Evolutionary conservation across 495 filamentous ascomycete species (phyloP), one percentile per base, ranked within the genome.

Genomic region (Tuber melanosporum): DNA sequence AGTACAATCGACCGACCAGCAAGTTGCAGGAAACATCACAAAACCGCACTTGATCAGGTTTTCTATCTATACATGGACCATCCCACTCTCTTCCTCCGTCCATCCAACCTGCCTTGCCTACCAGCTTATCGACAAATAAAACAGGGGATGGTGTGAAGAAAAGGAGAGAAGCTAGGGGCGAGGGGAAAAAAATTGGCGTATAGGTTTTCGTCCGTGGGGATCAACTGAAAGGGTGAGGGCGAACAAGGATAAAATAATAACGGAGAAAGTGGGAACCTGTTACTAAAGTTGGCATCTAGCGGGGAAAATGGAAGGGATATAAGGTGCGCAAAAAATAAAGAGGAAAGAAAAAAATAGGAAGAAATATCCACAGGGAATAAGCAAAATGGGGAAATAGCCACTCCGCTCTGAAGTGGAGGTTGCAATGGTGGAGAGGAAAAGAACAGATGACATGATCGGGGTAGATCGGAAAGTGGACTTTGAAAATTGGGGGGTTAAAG

Each of bases 401-500:
- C 26, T 66, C 57, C 57, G 57, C 57, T 62, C n/a, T 2, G 39
- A 41, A 62, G 26, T 62, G 26, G 52, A 62, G 0, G 14, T 15
- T 66, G 26, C n/a, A 32, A 32, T 66, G 26, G 26, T 17, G 3
- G 57, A 66, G 32, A 17, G 26, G 14, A 17, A 32, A 32, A 17
- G 1, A 66, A 66, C 26, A n/a, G 26, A 32, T 66, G 57, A 4
- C 26, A n/a, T 66, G 57, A 32, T 66, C n/a, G 26, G 57, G 57
- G 26, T 26, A 66, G 32, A 20, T 32, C 57, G 10, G 26, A 32
- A 32, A 10, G 15, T 32, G 1, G 57, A 10, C n/a, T 57, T 57
- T 57, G 49, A n/a, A 57, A n/a, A n/a, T 57, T 66, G 12, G 47
- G 46, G 20, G 47, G 57, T 32, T 66, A 88, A 49, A 89, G 72